Conservation (phyloP, 2,329 filamentous ascomycete species). For the Verticillium albo-atrum region DNA sequence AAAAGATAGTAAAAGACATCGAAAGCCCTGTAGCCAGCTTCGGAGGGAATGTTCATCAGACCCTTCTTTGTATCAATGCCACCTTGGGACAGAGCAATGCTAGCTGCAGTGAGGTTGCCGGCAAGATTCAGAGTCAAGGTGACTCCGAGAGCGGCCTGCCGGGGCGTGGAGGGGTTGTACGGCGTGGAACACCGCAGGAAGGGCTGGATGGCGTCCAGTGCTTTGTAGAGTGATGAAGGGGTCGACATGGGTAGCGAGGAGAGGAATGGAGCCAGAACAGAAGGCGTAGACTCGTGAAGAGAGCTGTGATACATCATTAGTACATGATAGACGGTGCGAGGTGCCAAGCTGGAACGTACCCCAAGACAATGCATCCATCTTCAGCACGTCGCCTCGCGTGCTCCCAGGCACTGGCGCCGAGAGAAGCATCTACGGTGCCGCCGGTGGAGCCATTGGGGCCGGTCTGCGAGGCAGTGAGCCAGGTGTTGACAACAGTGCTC, state of each 20-base stretch:
- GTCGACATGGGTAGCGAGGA: slow-evolving; percentile 74
- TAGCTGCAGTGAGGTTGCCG: slow-evolving; percentile 72
- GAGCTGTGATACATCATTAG: slow-evolving; percentile 51
- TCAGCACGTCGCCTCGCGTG: slow-evolving; percentile 92
- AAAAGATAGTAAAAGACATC: slow-evolving; percentile 98
- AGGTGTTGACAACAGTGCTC: slow-evolving; percentile 91
- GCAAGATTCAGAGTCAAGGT: slow-evolving; percentile 76
- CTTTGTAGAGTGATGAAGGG: slow-evolving; percentile 70
- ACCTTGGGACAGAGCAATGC: slow-evolving; percentile 75
- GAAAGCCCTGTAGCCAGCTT: slow-evolving; percentile 84
- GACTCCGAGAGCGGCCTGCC: slow-evolving; percentile 76
- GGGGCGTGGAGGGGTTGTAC: slow-evolving; percentile 77
- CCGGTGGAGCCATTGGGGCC: slow-evolving; percentile 65
- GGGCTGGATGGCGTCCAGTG: slow-evolving; percentile 76
- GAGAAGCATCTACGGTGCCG: slow-evolving; percentile 73
- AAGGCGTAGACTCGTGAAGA: slow-evolving; percentile 83
- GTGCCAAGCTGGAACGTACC: slow-evolving; percentile 48
- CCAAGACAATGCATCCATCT: slow-evolving; percentile 87
- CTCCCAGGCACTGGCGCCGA: slow-evolving; percentile 87
- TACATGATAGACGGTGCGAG: background rate
- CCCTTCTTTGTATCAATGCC: slow-evolving; percentile 83
- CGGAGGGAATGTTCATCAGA: slow-evolving; percentile 72
- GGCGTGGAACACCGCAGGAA: slow-evolving; percentile 87
- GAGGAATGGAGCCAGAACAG: slow-evolving; percentile 76
- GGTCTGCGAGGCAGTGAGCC: slow-evolving; percentile 74